Conservation (phyloP, 1,284 basidiomycete genomes). For the Hortiboletus rubellus region DNA sequence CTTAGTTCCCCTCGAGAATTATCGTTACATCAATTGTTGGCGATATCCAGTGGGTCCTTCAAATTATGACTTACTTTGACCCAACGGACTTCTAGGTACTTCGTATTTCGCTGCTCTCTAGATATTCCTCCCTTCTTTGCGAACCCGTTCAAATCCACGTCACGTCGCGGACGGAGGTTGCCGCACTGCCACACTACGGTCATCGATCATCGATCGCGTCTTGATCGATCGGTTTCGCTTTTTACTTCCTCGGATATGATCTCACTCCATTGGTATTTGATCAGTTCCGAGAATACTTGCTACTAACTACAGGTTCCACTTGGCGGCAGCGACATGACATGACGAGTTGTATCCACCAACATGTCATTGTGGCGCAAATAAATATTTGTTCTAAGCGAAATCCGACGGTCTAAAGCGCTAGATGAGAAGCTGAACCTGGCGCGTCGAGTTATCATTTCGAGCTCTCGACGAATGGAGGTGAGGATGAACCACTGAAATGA, state of each 20-base stretch:
- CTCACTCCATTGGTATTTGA: not conserved
- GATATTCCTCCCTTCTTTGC: not conserved
- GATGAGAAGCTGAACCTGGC: not conserved
- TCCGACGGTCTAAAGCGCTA: not conserved
- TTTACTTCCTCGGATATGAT: not conserved
- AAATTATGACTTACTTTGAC: no score
- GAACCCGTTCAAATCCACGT: no score
- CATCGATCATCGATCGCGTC: not conserved
- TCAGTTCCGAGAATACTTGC: not conserved
- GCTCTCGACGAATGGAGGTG: not conserved
- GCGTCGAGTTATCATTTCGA: not conserved
- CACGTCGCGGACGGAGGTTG: not conserved
- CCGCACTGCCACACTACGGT: not conserved
- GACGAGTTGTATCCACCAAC: not conserved
- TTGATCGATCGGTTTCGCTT: not conserved
- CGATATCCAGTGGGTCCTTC: not conserved
- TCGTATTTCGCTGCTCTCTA: not conserved
- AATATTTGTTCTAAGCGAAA: no score
- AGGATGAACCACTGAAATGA: not conserved
- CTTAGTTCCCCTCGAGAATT: not conserved
- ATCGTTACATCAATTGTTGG: not conserved
- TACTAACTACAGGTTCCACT: not conserved
- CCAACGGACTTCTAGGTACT: not conserved
- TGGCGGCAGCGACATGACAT: not conserved
- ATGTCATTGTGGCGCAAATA: not conserved